phyloP scores from a whole-genome alignment of 352 stramenopile species.

The Globisporangium viniferum region DNA sequence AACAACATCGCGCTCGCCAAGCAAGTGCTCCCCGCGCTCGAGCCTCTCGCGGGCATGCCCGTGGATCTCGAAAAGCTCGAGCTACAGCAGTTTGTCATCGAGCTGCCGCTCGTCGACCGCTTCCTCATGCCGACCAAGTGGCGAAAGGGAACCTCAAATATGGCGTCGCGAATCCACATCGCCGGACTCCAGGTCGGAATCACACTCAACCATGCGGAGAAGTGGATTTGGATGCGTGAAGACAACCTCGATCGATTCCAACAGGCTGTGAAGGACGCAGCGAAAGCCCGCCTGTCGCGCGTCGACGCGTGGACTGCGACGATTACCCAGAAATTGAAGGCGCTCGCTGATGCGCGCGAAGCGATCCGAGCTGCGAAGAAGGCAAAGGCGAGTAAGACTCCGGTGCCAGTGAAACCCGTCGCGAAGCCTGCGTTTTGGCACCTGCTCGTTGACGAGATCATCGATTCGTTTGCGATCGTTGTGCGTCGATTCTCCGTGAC shows the following conservation, averaged over 20 bases:
- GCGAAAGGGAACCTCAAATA: conserved; percentile 16
- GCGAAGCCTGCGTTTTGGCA: conserved; percentile 56
- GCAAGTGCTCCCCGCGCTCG: conserved; percentile 42
- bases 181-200: conserved; percentile 51
- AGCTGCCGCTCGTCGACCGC: conserved; percentile 47
- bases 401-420: not conserved
- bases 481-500: conserved; percentile 47
- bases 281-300: conserved; percentile 38
- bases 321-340: conserved; percentile 63
- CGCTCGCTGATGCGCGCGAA: conserved; percentile 36
- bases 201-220: conserved; percentile 57
- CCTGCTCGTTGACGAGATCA: conserved; percentile 48
- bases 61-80: conserved; percentile 62
- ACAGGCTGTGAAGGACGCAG: conserved; percentile 55
- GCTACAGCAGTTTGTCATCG: conserved; percentile 48
- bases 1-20: conserved; percentile 47
- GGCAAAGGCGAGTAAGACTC: conserved; percentile 11
- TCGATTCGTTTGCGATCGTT: conserved; percentile 69
- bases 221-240: conserved; percentile 72
- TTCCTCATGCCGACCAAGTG: conserved; percentile 20
- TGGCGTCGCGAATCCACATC: conserved; percentile 55
- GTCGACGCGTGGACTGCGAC: conserved; percentile 57
- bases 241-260: conserved; percentile 60
- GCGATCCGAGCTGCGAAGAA: conserved; percentile 31
- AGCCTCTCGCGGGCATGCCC: conserved; percentile 56